phyloP scores from a whole-genome alignment of 2,329 filamentous ascomycete species.

The Colletotrichum musicola region DNA sequence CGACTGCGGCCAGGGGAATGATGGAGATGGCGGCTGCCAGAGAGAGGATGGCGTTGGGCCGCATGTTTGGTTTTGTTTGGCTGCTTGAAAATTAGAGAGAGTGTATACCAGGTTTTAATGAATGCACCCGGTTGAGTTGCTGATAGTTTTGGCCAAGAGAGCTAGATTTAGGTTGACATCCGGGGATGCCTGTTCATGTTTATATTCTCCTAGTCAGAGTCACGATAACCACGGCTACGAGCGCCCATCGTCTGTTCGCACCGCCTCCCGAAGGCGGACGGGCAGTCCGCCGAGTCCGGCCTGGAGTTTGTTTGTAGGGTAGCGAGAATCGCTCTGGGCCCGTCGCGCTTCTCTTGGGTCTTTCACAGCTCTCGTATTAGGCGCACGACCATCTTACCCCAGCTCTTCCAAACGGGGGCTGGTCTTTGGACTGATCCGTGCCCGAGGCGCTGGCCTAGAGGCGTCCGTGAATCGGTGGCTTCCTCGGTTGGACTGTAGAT shows the following conservation, averaged over 20 bases:
- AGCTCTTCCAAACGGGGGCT: too few species aligned
- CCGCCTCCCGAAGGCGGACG: constrained; percentile 4
- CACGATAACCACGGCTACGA: too few species aligned
- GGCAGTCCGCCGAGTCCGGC: too few species aligned
- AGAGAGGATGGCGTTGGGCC: constrained; percentile 1
- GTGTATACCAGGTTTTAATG: constrained; percentile 7
- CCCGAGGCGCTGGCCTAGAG: not conserved
- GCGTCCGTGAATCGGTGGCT: constrained; percentile 10
- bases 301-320: too few species aligned
- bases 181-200: not conserved
- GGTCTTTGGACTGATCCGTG: constrained; percentile 12
- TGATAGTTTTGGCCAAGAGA: not conserved
- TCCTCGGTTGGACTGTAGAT: constrained; percentile 4
- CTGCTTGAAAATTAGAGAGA: not conserved
- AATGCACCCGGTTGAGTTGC: constrained; percentile 6
- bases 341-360: not conserved
- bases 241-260: constrained; percentile 1
- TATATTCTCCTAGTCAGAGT: not conserved
- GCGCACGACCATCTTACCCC: not conserved
- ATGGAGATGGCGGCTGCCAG: constrained; percentile 1
- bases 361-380: not conserved
- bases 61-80: constrained; percentile 4
- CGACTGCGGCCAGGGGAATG: not conserved
- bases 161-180: not conserved
- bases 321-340: too few species aligned